phyloP scores from a whole-genome alignment of 2,329 filamentous ascomycete genomes.

The Aspergillus tamarii region DNA sequence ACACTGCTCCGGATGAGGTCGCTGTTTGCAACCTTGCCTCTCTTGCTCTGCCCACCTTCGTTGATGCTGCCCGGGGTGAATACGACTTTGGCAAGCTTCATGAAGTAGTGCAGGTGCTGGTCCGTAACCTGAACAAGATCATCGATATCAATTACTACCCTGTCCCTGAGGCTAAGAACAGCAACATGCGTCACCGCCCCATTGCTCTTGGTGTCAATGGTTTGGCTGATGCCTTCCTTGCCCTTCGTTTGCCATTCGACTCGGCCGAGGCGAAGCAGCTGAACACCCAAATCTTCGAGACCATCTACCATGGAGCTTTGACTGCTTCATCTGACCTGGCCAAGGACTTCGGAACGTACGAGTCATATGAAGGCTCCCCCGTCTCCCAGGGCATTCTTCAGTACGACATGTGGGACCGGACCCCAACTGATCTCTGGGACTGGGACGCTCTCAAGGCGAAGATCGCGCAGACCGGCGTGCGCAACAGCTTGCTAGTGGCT shows the following conservation, averaged over 20 bases:
- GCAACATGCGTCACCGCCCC: conserved; percentile 95
- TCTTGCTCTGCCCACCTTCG: conserved; percentile 84
- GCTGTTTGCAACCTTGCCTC: conserved; percentile 98
- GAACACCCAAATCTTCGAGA: conserved; percentile 99
- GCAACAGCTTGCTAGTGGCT: conserved; percentile 92
- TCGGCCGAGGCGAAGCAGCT: conserved; percentile 90
- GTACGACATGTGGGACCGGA: conserved; percentile 98
- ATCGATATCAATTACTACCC: conserved; percentile 99
- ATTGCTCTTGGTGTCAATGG: conserved; percentile 97
- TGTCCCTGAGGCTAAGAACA: conserved; percentile 89
- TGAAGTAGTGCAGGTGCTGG: conserved; percentile 88
- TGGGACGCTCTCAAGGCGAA: conserved; percentile 87
- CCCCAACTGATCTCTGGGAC: conserved; percentile 93
- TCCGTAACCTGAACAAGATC: conserved; percentile 96
- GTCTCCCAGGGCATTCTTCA: conserved; percentile 95
- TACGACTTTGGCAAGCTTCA: conserved; percentile 98
- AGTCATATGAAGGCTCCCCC: conserved; percentile 89
- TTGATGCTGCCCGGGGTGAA: conserved; percentile 79
- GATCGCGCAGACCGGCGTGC: conserved; percentile 89
- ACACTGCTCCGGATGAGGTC: conserved; percentile 95
- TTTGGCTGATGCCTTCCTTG: conserved; percentile 96
- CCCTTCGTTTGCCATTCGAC: conserved; percentile 94
- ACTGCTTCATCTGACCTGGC: conserved; percentile 88
- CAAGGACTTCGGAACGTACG: conserved; percentile 80
- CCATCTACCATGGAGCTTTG: conserved; percentile 94